phyloP scores from a whole-genome alignment of 371 early-diverging fungal species.

The Umbelopsis sp. region DNA sequence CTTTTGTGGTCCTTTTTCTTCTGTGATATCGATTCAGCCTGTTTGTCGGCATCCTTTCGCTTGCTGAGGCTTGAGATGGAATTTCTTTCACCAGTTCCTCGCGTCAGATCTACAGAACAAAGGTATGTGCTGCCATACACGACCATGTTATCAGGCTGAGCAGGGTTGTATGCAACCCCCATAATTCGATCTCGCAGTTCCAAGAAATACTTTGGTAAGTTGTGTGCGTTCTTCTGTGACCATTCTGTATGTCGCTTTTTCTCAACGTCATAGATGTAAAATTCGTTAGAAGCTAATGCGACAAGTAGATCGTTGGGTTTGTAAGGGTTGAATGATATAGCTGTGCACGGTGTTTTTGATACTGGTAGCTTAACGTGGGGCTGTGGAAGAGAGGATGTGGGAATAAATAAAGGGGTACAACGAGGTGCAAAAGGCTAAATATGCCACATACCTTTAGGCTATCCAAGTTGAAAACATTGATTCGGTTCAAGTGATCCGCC shows the following conservation, averaged over 20 bases:
- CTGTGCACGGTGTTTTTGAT: constrained; percentile 68
- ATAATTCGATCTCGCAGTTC: constrained; percentile 69
- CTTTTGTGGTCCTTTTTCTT: constrained; percentile 30
- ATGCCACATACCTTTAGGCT: constrained; percentile 59
- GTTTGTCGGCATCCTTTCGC: constrained; percentile 56
- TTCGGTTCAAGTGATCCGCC: constrained; percentile 74
- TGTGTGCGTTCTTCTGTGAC: constrained; percentile 57
- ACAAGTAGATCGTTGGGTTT: constrained; percentile 65
- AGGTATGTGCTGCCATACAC: constrained; percentile 77
- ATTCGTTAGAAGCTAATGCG: constrained; percentile 69
- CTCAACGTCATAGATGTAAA: constrained; percentile 81
- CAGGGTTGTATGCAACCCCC: constrained; percentile 75
- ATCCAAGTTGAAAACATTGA: constrained; percentile 80
- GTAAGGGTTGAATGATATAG: constrained; percentile 73
- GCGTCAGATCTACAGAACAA: constrained; percentile 72
- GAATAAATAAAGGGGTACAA: not conserved
- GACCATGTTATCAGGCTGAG: constrained; percentile 61
- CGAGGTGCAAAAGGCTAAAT: not conserved
- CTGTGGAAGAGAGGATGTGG: constrained; percentile 30
- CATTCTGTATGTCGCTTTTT: constrained; percentile 72
- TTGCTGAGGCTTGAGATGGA: constrained; percentile 55
- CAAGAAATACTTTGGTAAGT: constrained; percentile 63
- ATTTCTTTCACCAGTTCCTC: constrained; percentile 42
- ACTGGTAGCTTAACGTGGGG: constrained; percentile 74
- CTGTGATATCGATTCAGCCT: constrained; percentile 28